Evolutionary conservation across 257 asterid species (phyloP), one percentile per base, ranked within the genome.

Genomic region (Gentiana macrophylla): DNA sequence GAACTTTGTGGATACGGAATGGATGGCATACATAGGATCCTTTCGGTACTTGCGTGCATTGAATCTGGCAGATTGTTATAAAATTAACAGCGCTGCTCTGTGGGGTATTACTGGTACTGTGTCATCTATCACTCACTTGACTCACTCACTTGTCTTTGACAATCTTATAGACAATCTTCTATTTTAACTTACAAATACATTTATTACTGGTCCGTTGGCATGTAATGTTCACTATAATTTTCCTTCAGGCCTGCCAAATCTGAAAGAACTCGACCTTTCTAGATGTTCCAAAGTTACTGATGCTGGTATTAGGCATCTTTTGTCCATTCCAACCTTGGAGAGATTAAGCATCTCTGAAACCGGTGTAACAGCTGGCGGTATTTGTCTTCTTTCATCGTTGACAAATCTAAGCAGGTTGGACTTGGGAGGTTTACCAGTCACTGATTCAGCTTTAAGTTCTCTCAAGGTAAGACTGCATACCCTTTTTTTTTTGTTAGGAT

Each of bases 11-110:
- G 96, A 87, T 71, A 94, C 95, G 50, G 96, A 91, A 72, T 91
- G 98, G 98, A 80, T 84, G 94, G 96, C 96, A 60, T 91, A 87
- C 80, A 63, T 91, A 70, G 96, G 98, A 55, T 88, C 83, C 15
- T 91, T 82, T 71, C 77, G 65, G 32, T 80, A 79, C 78, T 73
- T 91, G 75, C 81, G 48, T 56, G 74, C 86, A 24, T 36, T 87
- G 72, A 69, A 68, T 79, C 68, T 91, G 47, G 84, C 96, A 35
- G 88, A 83, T 65, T 91, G 96, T 77, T 74, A 75, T 58, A 91
- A 70, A 68, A 72, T 91, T 73, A 84, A 68, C 53, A 80, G 76
- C 71, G 76, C 98, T 38, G 92, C 94, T 56, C 66, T 91, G 77
- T 91, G 98, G 98, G 64, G 69, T 65, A 61, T 91, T 38, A 55